Evolutionary conservation across 176 grass and related monocot genomes (phyloP).

Genomic region (Carex kokanica): DNA sequence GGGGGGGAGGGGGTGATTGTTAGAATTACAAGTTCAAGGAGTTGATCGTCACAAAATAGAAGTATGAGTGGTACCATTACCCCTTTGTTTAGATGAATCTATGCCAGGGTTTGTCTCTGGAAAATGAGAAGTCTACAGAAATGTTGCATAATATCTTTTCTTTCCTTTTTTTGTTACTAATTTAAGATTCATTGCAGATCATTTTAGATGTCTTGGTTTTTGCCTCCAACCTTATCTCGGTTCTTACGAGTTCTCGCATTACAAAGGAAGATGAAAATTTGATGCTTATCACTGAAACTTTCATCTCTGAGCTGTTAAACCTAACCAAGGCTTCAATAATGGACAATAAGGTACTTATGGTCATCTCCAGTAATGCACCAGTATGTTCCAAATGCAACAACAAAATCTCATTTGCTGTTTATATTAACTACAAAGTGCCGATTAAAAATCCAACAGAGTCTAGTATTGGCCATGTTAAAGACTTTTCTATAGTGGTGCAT

Average conservation of each 20-base stretch:
- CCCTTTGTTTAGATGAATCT: slow-evolving; percentile 4
- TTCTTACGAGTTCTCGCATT: slow-evolving; percentile 35
- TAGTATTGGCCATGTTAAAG: background rate
- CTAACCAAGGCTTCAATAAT: slow-evolving; percentile 49
- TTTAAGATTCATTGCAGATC: slow-evolving; percentile 46
- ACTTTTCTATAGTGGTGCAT: background rate
- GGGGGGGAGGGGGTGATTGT: background rate
- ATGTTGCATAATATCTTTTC: slow-evolving; percentile 7
- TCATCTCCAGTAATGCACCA: background rate
- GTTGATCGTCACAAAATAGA: background rate
- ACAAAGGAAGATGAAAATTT: slow-evolving; percentile 20
- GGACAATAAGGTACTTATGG: slow-evolving; percentile 49
- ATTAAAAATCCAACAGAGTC: background rate
- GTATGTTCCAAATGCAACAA: background rate
- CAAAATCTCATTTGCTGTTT: background rate
- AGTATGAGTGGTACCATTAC: background rate
- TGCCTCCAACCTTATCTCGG: slow-evolving; percentile 50
- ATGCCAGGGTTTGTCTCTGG: background rate
- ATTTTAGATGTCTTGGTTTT: slow-evolving; percentile 58
- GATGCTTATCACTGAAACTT: slow-evolving; percentile 37
- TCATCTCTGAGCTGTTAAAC: slow-evolving; percentile 49
- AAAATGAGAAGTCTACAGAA: slow-evolving; percentile 11
- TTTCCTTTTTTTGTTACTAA: slow-evolving; percentile 13
- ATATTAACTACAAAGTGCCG: slow-evolving; percentile 1
- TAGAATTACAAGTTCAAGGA: background rate